Conservation (phyloP, 2,329 filamentous ascomycete species). For the Macrophomina phaseolina region DNA sequence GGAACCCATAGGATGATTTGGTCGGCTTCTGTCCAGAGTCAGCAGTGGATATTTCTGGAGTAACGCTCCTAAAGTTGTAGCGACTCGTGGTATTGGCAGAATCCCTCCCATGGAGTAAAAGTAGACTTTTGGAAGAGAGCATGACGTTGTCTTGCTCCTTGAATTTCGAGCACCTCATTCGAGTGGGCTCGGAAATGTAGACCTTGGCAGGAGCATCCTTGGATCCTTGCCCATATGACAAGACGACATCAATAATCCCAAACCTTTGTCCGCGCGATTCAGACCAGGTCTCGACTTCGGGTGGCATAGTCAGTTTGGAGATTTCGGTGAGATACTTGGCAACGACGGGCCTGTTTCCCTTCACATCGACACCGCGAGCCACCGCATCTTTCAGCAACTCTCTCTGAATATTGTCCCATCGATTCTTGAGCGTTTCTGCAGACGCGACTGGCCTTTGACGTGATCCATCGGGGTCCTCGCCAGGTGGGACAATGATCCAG, state of each 20-base stretch:
- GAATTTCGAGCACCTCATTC: neutral
- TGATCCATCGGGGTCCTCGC: conserved; percentile 34
- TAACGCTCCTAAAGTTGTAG: neutral
- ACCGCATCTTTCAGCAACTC: conserved; percentile 43
- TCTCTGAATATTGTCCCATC: conserved; percentile 44
- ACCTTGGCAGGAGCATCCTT: conserved; percentile 13
- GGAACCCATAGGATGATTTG: neutral
- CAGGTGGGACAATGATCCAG: conserved; percentile 48
- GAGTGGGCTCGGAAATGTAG: conserved; percentile 9
- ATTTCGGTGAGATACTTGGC: conserved; percentile 48
- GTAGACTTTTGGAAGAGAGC: neutral
- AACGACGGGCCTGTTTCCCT: conserved; percentile 41
- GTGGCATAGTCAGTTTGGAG: conserved; percentile 45
- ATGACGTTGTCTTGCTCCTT: neutral
- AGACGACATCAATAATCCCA: conserved; percentile 46
- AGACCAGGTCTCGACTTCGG: conserved; percentile 39
- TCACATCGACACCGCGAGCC: conserved; percentile 40
- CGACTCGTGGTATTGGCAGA: neutral
- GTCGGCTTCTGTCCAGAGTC: neutral
- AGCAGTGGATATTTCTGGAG: neutral
- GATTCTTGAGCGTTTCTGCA: conserved; percentile 32
- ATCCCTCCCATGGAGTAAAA: no score
- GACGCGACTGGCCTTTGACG: conserved; percentile 25
- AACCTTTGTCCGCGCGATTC: conserved; percentile 38
- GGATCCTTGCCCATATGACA: conserved; percentile 29